Evolutionary conservation across 2,329 filamentous ascomycete genomes (phyloP), one percentile per base, ranked within the genome.

Genomic region (Xylariaceae sp.): DNA sequence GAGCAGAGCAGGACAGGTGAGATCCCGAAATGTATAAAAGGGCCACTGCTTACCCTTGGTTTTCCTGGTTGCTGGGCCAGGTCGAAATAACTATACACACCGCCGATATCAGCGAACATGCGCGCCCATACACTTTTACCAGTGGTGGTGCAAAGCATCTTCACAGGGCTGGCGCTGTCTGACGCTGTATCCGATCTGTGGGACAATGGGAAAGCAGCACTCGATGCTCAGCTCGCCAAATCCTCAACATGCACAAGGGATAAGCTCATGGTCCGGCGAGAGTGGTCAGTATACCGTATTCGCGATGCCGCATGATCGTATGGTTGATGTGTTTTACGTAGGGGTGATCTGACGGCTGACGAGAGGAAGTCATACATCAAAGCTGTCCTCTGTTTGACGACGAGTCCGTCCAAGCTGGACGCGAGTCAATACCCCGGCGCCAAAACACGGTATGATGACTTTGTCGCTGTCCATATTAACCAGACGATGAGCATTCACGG

Each of bases 391-490:
- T 60, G 57, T 24, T 40, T 60, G 19, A 43, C 47, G 13, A 38
- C 39, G 4, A 46, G 47, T 36, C 53, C 54, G 9, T 54, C 56
- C 16, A 54, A 53, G 41, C 41, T 52, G 9, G 51, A 52, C 38
- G 42, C 37, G 13, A 41, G 39, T 9, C 38, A 40, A n/a, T 49
- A 45, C 16, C 53, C 56, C 4, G 60, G 55, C n/a, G 57, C 57
- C 1, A 50, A 51, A 28, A 55, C 47, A 15, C 48, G 55, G 11
- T 62, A 57, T 35, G 61, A 63, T 42, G 61, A 62, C 45, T 62
- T 63, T 30, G 55, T 59, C 3, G 58, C 55, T 13, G 51, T 59
- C 7, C 57, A 63, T 26, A 59, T 62, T 34, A 55, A 63, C 42
- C 54, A 50, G 43, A 53, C 47, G 8, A 41, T 48, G 35, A 42